Evolutionary conservation across 768 basidiomycete species (phyloP), one percentile per base, ranked within the genome.

Genomic region (Russula compacta): DNA sequence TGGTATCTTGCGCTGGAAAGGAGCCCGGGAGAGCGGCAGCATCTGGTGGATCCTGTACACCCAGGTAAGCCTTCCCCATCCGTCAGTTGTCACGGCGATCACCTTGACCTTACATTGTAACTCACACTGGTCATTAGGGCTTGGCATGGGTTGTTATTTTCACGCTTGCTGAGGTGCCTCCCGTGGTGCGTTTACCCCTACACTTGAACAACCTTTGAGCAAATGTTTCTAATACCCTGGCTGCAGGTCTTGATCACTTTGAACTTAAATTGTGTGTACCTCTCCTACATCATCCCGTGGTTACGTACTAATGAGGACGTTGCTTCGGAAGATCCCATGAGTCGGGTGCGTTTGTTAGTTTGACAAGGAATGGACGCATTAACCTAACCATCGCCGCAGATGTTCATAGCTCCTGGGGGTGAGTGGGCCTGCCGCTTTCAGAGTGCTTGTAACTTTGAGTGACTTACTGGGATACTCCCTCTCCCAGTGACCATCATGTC

Each of bases 1-100:
- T 3, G 59, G 59, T 6, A 32, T 60, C 15, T 43, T 49, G 15
- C 59, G 59, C 21, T 60, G 59, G 59, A 33, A 43, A n/a, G 21
- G 36, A 17, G 32, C 39, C 6, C 53, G 17, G 35, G 7, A 4
- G 40, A 10, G 5, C 19, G 47, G 53, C 7, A 38, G 53, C 2
- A n/a, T 49, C 15, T 60, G 47, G 59, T 14, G 15, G 47, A 8
- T 55, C 17, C 47, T 60, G 35, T 60, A 50, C 15, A 42, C 43
- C 0, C 52, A 59, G 29, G 52, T 53, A 35, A 29, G 24, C 14
- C 7, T 40, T 38, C 19, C 15, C 15, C 19, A 19, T 1, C 10
- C n/a, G 19, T 19, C 9, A 29, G 24, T 29, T 29, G 24, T 29
- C 24, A 29, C 24, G 3, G 9, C 19, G 43, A 21, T 24, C 38